Percentiles rank a stretch among this genome's conserved stretches.
phyloP scores from a whole-genome alignment of 2,329 filamentous ascomycete genomes.

The Lasiodiplodia gonubiensis region DNA sequence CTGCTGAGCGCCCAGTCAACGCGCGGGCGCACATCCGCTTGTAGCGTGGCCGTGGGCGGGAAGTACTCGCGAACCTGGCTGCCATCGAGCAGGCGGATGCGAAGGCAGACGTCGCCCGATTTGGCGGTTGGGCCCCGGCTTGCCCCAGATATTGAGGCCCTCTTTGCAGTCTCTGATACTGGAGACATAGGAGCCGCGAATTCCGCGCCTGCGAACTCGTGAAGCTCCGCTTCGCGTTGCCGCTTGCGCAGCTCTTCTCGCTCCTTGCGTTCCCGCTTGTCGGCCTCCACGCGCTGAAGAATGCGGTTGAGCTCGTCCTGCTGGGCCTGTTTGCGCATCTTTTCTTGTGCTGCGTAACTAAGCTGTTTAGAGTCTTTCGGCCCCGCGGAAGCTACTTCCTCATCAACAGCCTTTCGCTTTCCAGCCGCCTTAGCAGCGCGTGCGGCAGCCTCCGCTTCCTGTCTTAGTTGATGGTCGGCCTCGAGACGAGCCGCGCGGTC shows the following conservation, averaged over 20 bases:
- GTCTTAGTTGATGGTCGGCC: conserved; percentile 38
- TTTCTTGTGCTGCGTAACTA: conserved; percentile 62
- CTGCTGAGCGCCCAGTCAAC: conserved; percentile 65
- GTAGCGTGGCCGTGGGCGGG: conserved; percentile 65
- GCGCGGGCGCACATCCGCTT: conserved; percentile 74
- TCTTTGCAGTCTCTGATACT: background rate
- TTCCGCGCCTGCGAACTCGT: conserved; percentile 7
- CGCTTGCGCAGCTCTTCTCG: conserved; percentile 42
- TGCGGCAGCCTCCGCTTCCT: conserved; percentile 32
- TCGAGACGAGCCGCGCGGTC: conserved; percentile 54
- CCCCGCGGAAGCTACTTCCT: conserved; percentile 41
- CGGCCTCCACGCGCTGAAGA: conserved; percentile 75
- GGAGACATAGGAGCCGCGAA: conserved; percentile 5
- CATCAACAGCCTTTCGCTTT: conserved; percentile 52
- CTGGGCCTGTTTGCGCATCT: conserved; percentile 67
- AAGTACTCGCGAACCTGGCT: conserved; percentile 78
- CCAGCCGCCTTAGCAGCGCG: conserved; percentile 40
- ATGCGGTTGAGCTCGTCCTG: conserved; percentile 73
- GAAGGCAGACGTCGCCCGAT: conserved; percentile 56
- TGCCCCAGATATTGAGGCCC: conserved; percentile 11
- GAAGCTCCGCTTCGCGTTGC: conserved; percentile 37
- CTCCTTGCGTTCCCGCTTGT: conserved; percentile 69
- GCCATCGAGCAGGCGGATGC: conserved; percentile 84
- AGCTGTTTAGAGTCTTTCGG: conserved; percentile 47
- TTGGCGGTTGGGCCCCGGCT: conserved; percentile 38